Evolutionary conservation across 345 rosid species (phyloP).

Genomic region (Citrus unshiu): DNA sequence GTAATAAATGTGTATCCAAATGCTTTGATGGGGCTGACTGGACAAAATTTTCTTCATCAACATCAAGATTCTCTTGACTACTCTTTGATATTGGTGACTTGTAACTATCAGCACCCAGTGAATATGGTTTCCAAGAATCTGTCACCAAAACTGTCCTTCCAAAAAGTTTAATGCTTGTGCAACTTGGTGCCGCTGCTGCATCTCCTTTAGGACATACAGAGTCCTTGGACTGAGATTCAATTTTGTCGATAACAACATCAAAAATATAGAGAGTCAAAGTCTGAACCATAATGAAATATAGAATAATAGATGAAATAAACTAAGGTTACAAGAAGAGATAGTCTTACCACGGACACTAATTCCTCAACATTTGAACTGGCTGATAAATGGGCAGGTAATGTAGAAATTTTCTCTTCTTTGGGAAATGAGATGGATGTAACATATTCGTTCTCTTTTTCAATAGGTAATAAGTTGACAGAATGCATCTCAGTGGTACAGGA

Average conservation of each 20-base stretch:
- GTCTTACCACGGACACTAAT: constrained; percentile 20
- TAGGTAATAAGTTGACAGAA: constrained; percentile 14
- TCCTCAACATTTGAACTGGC: constrained; percentile 14
- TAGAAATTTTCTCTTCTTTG: constrained; percentile 31
- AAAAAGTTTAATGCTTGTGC: constrained; percentile 56
- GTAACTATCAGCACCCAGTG: constrained; percentile 1
- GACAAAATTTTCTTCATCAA: constrained; percentile 8
- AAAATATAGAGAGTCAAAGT: neutral
- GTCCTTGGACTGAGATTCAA: constrained; percentile 20
- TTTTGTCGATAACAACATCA: constrained; percentile 21
- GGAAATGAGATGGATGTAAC: constrained; percentile 21
- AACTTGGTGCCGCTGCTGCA: constrained; percentile 12
- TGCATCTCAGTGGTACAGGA: constrained; percentile 55
- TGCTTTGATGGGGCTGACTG: constrained; percentile 11
- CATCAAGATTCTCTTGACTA: constrained; percentile 10
- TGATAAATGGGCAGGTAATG: constrained; percentile 5
- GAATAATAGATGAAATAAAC: neutral
- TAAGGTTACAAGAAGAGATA: neutral
- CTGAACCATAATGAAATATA: neutral
- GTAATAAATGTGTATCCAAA: constrained; percentile 33
- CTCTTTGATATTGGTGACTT: constrained; percentile 7
- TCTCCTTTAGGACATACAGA: constrained; percentile 10
- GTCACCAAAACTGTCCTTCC: constrained; percentile 52
- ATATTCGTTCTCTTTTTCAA: constrained; percentile 33
- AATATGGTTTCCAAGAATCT: constrained; percentile 24